Base-by-base conservation (phyloP, 2,329 filamentous ascomycete species). In the Colletotrichum cereale region DNA sequence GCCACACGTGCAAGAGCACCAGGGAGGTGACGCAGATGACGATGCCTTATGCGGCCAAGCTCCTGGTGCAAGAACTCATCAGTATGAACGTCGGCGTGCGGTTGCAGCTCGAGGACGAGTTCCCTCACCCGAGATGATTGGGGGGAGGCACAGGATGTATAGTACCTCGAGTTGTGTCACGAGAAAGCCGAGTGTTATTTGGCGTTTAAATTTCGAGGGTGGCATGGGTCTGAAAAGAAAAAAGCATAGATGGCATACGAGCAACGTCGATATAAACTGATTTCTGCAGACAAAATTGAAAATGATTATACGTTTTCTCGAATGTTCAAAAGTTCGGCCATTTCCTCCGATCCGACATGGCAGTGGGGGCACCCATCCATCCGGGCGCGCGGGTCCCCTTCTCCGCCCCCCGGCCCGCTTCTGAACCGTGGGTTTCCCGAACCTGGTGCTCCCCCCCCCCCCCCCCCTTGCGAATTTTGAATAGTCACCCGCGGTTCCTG, bases 71-170 rank as follows among this genome's bases (percentile, higher is more conserved):
- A 85, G 96, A 99, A 84, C 83, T 99, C 78, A 92, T 97, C 79
- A 97, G 94, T 81, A 99, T 99, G 96, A 99, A 99, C 81, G 94
- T 99, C n/a, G 93, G 95, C 73, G 96, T 97, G 71, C 88, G 93
- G 69, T 85, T 99, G 83, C 93, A 96, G 85, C 84, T 99, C 75
- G 94, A 94, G 77, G 96, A 99, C 79, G 94, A 98, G 83, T 99
- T 99, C 81, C 95, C 95, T 21, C 88, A 90, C 76, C 88, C 88
- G 31, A 82, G 80, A 72, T 79, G 75, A 66, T 61, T 61, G 34
- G 56, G 66, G 52, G 40, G 31, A 40, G 48, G 26, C 47, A 36
- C 53, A 62, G 31, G 8, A 14, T 55, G 61, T 68, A 73, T 58
- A 57, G 42, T 74, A 68, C 53, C 44, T 67, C n/a, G 57, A 61